Evolutionary conservation across 1,284 basidiomycete species (phyloP).

Genomic region (Cryptococcus jaspeensis): DNA sequence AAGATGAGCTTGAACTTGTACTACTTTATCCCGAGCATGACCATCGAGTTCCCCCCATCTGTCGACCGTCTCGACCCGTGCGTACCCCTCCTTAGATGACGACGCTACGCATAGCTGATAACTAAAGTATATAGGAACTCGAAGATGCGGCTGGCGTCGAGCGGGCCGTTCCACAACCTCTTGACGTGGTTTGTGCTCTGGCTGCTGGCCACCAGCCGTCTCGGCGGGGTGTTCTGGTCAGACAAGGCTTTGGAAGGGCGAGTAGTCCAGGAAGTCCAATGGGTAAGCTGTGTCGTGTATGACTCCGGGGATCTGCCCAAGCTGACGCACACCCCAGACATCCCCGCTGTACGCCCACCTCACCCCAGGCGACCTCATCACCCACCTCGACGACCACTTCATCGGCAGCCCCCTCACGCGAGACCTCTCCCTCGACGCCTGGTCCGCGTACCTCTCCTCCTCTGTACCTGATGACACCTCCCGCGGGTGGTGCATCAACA

Average conservation of each 20-base stretch:
- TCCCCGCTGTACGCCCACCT: slow-evolving; percentile 34
- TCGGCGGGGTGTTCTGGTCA: slow-evolving; percentile 32
- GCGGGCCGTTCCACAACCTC: slow-evolving; percentile 47
- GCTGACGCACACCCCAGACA: slow-evolving; percentile 9
- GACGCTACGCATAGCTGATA: slow-evolving; percentile 1
- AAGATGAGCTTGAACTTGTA: slow-evolving; percentile 34
- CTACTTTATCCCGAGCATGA: slow-evolving; percentile 39
- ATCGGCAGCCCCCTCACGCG: slow-evolving; percentile 16
- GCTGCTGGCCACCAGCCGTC: slow-evolving; percentile 19
- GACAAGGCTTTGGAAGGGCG: slow-evolving; percentile 25
- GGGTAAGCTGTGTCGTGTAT: slow-evolving; percentile 18
- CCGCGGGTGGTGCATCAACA: slow-evolving; percentile 35
- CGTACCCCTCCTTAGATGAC: slow-evolving; percentile 6
- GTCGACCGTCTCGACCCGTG: slow-evolving; percentile 33
- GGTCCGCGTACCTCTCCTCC: slow-evolving; percentile 32
- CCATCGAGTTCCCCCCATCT: slow-evolving; percentile 37
- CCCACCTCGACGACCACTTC: slow-evolving; percentile 40
- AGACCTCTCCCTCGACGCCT: slow-evolving; percentile 16
- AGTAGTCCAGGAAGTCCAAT: slow-evolving; percentile 30
- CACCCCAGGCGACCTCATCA: slow-evolving; percentile 33
- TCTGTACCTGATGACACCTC: slow-evolving; percentile 18
- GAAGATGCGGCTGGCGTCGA: slow-evolving; percentile 39
- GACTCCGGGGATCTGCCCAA: background rate
- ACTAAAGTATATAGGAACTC: slow-evolving; percentile 21
- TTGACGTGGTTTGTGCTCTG: slow-evolving; percentile 29